phyloP scores from a whole-genome alignment of 257 asterid species.

The Gentiana macrophylla region DNA sequence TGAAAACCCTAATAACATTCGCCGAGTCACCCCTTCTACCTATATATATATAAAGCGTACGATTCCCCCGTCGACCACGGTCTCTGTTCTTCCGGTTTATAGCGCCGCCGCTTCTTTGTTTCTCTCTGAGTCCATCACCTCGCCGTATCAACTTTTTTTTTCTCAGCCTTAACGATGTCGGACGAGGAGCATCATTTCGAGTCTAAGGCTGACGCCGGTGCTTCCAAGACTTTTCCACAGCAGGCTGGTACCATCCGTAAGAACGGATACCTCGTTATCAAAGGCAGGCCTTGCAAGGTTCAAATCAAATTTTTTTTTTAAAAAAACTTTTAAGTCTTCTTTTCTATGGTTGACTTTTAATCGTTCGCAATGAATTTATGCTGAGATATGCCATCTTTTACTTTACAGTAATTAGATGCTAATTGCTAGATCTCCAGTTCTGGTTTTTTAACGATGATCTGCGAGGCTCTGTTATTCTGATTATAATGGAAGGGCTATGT shows the following conservation, averaged over 20 bases:
- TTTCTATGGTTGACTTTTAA: too few relatives aligned
- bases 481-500: too few relatives aligned
- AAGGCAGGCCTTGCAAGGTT: conserved; percentile 35
- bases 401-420: too few relatives aligned
- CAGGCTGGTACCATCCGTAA: conserved; percentile 39
- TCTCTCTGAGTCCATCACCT: not conserved
- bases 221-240: conserved; percentile 36
- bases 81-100: not conserved
- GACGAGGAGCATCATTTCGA: conserved; percentile 41
- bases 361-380: too few relatives aligned
- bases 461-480: too few relatives aligned
- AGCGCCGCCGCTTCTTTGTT: too few relatives aligned
- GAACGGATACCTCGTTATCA: conserved; percentile 30
- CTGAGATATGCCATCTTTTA: too few relatives aligned
- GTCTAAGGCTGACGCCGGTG: conserved; percentile 39
- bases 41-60: not conserved
- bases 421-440: too few relatives aligned
- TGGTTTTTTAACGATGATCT: too few relatives aligned
- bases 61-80: not conserved
- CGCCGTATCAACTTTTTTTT: too few relatives aligned
- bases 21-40: not conserved
- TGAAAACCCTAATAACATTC: conserved; percentile 17
- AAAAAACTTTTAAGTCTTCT: too few relatives aligned
- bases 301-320: too few relatives aligned
- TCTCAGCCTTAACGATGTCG: conserved; percentile 19